Base-by-base conservation (phyloP, 208 protist genomes). In the Leishmania arabica region DNA sequence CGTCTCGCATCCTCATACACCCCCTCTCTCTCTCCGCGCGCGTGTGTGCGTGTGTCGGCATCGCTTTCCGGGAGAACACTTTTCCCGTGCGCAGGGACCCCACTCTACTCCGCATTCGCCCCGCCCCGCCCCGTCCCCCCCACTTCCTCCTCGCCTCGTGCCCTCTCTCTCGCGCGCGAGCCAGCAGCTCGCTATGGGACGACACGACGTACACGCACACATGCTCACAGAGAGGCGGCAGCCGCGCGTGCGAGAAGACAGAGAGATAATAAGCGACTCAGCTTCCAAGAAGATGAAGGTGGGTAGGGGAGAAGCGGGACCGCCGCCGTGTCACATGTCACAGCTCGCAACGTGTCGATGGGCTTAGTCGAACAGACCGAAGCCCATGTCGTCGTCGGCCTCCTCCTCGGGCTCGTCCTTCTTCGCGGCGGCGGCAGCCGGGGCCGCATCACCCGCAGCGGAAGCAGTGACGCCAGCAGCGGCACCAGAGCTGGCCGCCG, bases 351-450 rank as follows among this genome's bases (percentile, higher is more conserved):
- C 21, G 60, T 11, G 60, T 17, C n/a, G 11, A 15, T 47, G 0
- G 24, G 21, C 2, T 72, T 72, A 72, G 42, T 72, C 68, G 21
- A 72, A 72, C 56, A 97, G 91, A 89, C 94, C 95, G 76, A 98
- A 95, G 85, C 93, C 93, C 90, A 96, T 97, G 74, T 96, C 93
- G 86, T 96, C 93, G 84, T 97, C 94, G 66, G 92, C 93, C 89
- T 97, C 93, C 89, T 97, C 93, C 83, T 94, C 92, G 31, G 69
- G 47, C 88, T 92, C 79, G 81, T 92, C 89, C 86, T 95, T 87
- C 86, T 90, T 88, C 56, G 81, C 79, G 49, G 81, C 87, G 31
- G 89, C 88, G 19, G 88, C 84, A 42, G 85, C 82, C 21, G 84
- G 76, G 49, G 87, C 88, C 45, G 89, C 89, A 42, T 82, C 80